Conservation (phyloP, 1,139 yeast genomes). For the Scheffersomyces stambukii region DNA sequence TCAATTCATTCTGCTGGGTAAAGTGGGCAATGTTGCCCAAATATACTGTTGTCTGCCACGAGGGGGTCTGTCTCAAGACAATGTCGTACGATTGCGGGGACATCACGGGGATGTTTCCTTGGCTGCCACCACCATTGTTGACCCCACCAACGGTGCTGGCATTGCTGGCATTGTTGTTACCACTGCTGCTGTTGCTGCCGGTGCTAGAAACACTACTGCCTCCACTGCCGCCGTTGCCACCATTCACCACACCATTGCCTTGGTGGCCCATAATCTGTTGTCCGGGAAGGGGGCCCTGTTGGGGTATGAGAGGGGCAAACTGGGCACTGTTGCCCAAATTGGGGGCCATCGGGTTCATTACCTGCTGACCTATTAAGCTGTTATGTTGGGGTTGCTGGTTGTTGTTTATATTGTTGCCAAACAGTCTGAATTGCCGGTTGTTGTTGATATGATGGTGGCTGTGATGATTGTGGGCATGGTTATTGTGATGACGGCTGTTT, state of each 20-base stretch:
- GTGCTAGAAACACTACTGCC: too few species aligned
- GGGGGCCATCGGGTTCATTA: constrained; percentile 2
- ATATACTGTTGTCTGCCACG: constrained; percentile 86
- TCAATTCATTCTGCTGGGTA: constrained; percentile 67
- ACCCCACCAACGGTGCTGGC: constrained; percentile 1
- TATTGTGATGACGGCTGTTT: constrained; percentile 10
- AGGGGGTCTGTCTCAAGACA: constrained; percentile 72
- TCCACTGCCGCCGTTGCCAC: constrained; percentile 2
- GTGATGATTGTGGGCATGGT: constrained; percentile 7
- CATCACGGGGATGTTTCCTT: constrained; percentile 24
- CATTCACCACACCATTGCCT: background rate
- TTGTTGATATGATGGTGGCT: constrained; percentile 12
- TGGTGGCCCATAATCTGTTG: background rate
- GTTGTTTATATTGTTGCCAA: constrained; percentile 4
- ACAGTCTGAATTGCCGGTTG: constrained; percentile 11
- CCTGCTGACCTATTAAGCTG: background rate
- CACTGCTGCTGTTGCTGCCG: constrained; percentile 2
- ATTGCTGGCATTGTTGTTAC: constrained; percentile 3
- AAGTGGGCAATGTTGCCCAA: constrained; percentile 80
- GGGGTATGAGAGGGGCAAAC: too few species aligned
- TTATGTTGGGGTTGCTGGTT: constrained; percentile 1
- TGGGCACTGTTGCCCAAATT: constrained; percentile 2
- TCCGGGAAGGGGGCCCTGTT: too few species aligned
- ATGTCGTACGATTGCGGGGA: constrained; percentile 62
- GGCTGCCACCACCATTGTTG: constrained; percentile 7